phyloP scores from a whole-genome alignment of 495 filamentous ascomycete genomes.

The Talaromyces wortmannii region DNA sequence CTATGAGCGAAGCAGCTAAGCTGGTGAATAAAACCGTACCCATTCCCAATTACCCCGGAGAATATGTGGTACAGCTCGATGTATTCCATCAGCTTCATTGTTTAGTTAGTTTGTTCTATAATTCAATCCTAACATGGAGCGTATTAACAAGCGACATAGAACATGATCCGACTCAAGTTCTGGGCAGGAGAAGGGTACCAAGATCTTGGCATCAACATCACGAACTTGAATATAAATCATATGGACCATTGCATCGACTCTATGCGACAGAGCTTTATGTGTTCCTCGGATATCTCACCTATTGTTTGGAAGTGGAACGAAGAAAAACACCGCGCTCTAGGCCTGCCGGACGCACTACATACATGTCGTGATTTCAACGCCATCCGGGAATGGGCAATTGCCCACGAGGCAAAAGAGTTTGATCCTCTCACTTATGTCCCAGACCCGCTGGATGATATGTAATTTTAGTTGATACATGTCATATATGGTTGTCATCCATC shows the following conservation, averaged over 20 bases:
- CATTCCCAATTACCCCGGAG: constrained; percentile 5
- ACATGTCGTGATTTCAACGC: constrained; percentile 8
- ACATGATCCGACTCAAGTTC: constrained; percentile 4
- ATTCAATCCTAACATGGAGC: not conserved
- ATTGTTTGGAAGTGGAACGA: constrained; percentile 9
- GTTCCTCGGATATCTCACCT: constrained; percentile 10
- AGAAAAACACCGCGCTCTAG: not conserved
- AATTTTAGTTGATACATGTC: not conserved
- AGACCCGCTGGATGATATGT: not conserved
- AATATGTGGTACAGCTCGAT: constrained; percentile 13
- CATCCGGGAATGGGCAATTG: constrained; percentile 2
- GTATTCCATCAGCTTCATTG: constrained; percentile 23
- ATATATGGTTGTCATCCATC: too few species aligned
- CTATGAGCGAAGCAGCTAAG: constrained; percentile 9
- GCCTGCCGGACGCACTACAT: not conserved
- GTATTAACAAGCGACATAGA: not conserved
- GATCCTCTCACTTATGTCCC: not conserved
- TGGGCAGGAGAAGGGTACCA: not conserved
- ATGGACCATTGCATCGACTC: constrained; percentile 19
- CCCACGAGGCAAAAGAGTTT: not conserved
- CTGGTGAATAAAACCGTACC: constrained; percentile 10
- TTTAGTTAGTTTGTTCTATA: constrained; percentile 7
- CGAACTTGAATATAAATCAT: constrained; percentile 2
- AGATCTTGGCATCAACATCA: not conserved
- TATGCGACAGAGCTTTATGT: constrained; percentile 18